phyloP scores from a whole-genome alignment of 1,284 basidiomycete genomes.

The Cutaneotrichosporon cavernicola region DNA sequence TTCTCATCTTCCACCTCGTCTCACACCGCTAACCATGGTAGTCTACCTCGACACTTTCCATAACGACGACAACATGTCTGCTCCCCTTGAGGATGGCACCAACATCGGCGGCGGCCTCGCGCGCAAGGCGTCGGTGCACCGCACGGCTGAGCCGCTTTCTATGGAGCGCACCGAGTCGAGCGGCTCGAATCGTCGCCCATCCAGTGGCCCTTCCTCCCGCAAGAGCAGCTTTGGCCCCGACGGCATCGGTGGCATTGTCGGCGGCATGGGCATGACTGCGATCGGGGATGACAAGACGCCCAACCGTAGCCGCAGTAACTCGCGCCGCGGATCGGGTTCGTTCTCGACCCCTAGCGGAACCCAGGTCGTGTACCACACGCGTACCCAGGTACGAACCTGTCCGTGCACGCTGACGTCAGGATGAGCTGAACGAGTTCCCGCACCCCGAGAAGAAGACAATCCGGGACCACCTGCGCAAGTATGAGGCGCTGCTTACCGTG shows the following conservation, averaged over 20 bases:
- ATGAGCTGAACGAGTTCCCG: slow-evolving; percentile 48
- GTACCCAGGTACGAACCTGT: slow-evolving; percentile 42
- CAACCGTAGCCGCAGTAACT: slow-evolving; percentile 19
- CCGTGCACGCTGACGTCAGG: slow-evolving; percentile 31
- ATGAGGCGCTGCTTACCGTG: slow-evolving; percentile 74
- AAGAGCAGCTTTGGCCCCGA: neutral
- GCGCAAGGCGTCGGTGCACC: slow-evolving; percentile 34
- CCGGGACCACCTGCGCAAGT: slow-evolving; percentile 83
- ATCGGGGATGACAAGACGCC: slow-evolving; percentile 7
- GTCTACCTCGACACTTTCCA: neutral
- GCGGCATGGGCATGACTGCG: slow-evolving; percentile 9
- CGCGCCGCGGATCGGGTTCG: slow-evolving; percentile 58
- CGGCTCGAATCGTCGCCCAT: neutral
- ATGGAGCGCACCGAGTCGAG: slow-evolving; percentile 14
- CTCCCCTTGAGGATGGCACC: slow-evolving; percentile 46
- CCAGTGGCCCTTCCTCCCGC: neutral
- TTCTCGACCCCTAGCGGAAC: slow-evolving; percentile 68
- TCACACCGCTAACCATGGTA: neutral
- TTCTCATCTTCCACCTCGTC: neutral
- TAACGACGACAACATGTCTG: slow-evolving; percentile 22
- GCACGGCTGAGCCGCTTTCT: slow-evolving; percentile 10
- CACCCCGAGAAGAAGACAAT: slow-evolving; percentile 59
- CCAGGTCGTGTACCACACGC: slow-evolving; percentile 67
- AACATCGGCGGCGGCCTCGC: slow-evolving; percentile 43
- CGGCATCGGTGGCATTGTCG: neutral